Percentiles rank a stretch among this genome's conserved stretches.
Evolutionary conservation across 1,139 yeast species (phyloP).

Genomic region (Meyerozyma smithsonii): DNA sequence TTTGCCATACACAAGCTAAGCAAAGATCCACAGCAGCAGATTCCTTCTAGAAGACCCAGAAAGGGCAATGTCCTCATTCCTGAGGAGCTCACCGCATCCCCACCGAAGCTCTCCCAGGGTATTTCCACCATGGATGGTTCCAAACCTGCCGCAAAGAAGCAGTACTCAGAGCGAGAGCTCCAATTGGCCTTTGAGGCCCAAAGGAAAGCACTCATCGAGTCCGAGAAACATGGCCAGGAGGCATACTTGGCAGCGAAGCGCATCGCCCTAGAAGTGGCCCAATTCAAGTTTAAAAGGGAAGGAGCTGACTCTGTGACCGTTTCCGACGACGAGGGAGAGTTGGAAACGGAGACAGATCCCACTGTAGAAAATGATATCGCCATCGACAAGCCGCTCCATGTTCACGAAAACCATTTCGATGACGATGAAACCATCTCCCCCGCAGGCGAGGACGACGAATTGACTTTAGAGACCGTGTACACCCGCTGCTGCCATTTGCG

Average conservation of each 20-base stretch:
- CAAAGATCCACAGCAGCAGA: conserved; percentile 90
- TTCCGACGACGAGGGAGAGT: conserved; percentile 18
- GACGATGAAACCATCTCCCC: conserved; percentile 19
- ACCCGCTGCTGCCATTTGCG: conserved; percentile 91
- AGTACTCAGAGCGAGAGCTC: conserved; percentile 49
- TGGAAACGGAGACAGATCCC: conserved; percentile 13
- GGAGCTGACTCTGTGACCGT: conserved; percentile 12
- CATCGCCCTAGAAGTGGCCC: conserved; percentile 59
- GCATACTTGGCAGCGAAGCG: conserved; percentile 69
- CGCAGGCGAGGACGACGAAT: conserved; percentile 16
- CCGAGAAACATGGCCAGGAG: conserved; percentile 68
- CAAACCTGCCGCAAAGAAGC: conserved; percentile 18
- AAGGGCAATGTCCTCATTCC: conserved; percentile 78
- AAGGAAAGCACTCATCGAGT: conserved; percentile 49
- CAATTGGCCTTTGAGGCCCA: conserved; percentile 55
- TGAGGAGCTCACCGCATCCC: conserved; percentile 60
- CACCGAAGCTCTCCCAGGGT: conserved; percentile 62
- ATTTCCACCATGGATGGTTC: conserved; percentile 40
- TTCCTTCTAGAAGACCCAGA: conserved; percentile 81
- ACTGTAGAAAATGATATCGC: conserved; percentile 21
- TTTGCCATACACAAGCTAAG: conserved; percentile 68
- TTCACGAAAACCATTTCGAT: conserved; percentile 60
- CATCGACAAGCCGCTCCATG: conserved; percentile 58
- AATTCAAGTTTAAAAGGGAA: conserved; percentile 25
- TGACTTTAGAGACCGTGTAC: conserved; percentile 68